Evolutionary conservation across 2,329 filamentous ascomycete species (phyloP), one percentile per base, ranked within the genome.

Genomic region (Penicillium sp.): DNA sequence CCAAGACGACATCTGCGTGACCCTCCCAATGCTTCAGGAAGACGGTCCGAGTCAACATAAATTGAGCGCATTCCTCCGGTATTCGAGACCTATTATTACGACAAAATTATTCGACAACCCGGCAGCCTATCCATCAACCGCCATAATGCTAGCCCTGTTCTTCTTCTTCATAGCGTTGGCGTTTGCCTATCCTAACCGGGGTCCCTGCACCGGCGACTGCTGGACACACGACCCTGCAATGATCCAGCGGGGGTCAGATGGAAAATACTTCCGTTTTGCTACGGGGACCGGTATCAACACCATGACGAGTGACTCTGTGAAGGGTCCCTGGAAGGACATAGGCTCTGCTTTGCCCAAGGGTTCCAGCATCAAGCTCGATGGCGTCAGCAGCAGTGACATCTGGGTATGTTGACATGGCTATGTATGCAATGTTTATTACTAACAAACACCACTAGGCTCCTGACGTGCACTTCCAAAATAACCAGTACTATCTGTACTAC

Each of bases 401-500:
- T 81, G 78, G 78, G 73, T 76, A 66, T 46, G 63, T 44, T 4
- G 27, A 31, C 27, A 46, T 9, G 28, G 24, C 6, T 38, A 31
- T 25, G 0, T 24, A 44, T 8, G 9, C 24, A 31, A 29, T 9
- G 2, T 18, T 15, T 29, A 47, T 23, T 37, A 35, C 23, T 39
- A 40, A 46, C 23, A 10, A 39, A 29, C 31, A 20, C 27, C n/a
- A 18, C 13, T 35, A 84, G 82, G 84, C 85, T 6, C 85, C 85
- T 0, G 83, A 87, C 59, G 78, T 87, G 7, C 67, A 72, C 37
- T 72, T 78, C 29, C 72, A 86, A 15, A 79, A 77, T 49, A 71
- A 69, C 47, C 74, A 72, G 0, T 88, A 86, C 71, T 81, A 85
- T 60, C 68, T 83, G 44, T 87, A 84, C 76, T 86, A 87, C 68